Conservation (phyloP, 495 filamentous ascomycete species). For the Apiosordaria backusii region DNA sequence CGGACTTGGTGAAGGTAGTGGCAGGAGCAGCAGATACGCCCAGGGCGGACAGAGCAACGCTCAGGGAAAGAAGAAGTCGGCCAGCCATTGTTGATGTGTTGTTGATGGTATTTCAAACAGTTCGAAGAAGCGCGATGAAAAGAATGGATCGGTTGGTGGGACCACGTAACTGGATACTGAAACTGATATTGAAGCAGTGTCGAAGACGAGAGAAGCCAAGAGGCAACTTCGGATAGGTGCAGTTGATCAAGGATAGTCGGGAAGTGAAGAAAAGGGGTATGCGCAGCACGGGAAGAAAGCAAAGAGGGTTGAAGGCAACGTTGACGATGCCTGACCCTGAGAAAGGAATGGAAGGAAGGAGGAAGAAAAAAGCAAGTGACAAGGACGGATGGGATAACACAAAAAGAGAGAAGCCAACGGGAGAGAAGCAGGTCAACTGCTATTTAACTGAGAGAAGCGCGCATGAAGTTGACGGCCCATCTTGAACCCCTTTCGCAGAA, state of each 20-base stretch:
- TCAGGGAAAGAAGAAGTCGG: conserved; percentile 28
- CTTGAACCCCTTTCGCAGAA: conserved; percentile 19
- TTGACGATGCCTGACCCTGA: conserved; percentile 9
- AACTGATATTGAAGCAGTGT: not conserved
- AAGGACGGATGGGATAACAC: conserved; percentile 14
- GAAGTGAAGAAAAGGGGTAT: conserved; percentile 22
- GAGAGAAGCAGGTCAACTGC: conserved; percentile 21
- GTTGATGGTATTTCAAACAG: conserved; percentile 5
- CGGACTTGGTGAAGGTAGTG: conserved; percentile 25
- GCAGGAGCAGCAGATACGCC: conserved; percentile 30
- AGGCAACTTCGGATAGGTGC: not conserved
- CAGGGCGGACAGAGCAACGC: conserved; percentile 32
- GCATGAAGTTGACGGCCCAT: conserved; percentile 25
- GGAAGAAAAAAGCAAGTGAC: conserved; percentile 14
- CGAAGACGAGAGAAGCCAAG: not conserved
- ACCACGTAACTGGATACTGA: conserved; percentile 2
- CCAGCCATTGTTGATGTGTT: conserved; percentile 25
- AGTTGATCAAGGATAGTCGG: not conserved
- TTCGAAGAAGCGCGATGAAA: conserved; percentile 4
- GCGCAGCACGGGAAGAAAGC: conserved; percentile 23
- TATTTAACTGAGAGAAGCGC: conserved; percentile 27
- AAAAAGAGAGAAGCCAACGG: conserved; percentile 8
- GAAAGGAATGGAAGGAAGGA: conserved; percentile 16
- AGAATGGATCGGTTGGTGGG: not conserved
- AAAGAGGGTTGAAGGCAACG: conserved; percentile 11